phyloP scores from a whole-genome alignment of 208 protist genomes.

The Acanthamoeba healyi region DNA sequence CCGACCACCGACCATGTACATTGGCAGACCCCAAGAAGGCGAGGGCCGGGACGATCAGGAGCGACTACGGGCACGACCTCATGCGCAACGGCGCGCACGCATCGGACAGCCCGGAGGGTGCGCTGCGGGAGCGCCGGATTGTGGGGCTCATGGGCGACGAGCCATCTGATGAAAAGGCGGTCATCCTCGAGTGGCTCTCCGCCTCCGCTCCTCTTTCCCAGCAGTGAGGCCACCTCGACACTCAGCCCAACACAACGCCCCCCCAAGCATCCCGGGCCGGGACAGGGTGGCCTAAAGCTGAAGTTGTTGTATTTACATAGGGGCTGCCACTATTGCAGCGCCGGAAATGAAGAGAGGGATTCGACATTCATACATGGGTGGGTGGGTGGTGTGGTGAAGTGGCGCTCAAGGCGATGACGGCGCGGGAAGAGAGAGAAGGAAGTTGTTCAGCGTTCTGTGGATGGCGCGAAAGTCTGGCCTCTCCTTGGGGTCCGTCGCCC shows the following conservation, averaged over 20 bases:
- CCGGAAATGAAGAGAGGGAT: too few relatives aligned
- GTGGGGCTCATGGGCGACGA: constrained; percentile 53
- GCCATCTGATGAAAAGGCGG: not conserved
- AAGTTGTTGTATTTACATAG: too few relatives aligned
- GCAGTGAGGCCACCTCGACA: too few relatives aligned
- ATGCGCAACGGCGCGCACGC: constrained; percentile 29
- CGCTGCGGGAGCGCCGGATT: constrained; percentile 8
- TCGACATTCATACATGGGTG: too few relatives aligned
- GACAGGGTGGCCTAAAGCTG: too few relatives aligned
- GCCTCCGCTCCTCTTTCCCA: not conserved
- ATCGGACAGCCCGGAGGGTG: constrained; percentile 1
- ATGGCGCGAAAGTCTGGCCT: not conserved
- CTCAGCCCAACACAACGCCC: not conserved
- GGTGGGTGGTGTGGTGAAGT: too few relatives aligned
- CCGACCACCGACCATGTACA: not conserved
- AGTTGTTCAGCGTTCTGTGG: not conserved
- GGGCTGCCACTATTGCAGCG: too few relatives aligned
- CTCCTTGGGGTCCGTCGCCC: constrained; percentile 6
- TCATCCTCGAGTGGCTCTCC: constrained; percentile 4
- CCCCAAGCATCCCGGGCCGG: too few relatives aligned
- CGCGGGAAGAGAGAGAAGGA: not conserved
- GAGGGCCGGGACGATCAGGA: not conserved
- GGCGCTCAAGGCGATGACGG: not conserved
- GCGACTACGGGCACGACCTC: constrained; percentile 42
- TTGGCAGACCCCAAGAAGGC: constrained; percentile 18